Conservation (phyloP, 2,329 filamentous ascomycete species). For the Penicillium psychrosexuale region DNA sequence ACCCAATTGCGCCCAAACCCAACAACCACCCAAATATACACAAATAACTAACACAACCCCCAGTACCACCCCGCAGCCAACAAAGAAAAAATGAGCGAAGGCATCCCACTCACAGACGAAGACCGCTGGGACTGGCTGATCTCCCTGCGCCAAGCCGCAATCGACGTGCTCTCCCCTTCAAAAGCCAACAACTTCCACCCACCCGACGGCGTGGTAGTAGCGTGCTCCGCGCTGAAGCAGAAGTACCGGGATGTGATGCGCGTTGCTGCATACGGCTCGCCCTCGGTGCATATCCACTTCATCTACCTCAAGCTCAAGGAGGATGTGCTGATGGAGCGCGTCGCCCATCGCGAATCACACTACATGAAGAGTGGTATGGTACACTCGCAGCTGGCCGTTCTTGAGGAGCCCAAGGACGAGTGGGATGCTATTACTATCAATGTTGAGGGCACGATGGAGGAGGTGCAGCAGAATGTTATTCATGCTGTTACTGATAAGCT, state of each 20-base stretch:
- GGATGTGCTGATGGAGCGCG: slow-evolving; percentile 70
- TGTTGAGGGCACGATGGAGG: slow-evolving; percentile 50
- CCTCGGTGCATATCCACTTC: slow-evolving; percentile 78
- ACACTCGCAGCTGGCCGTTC: slow-evolving; percentile 78
- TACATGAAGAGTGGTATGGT: slow-evolving; percentile 98
- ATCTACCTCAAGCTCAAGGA: slow-evolving; percentile 82
- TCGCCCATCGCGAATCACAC: slow-evolving; percentile 72
- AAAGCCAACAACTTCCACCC: slow-evolving; percentile 45
- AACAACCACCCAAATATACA: neutral
- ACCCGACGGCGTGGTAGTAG: slow-evolving; percentile 78
- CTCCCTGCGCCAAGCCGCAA: slow-evolving; percentile 62
- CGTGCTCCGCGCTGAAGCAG: slow-evolving; percentile 92
- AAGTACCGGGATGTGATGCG: slow-evolving; percentile 94
- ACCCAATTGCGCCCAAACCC: neutral
- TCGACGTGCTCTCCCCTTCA: slow-evolving; percentile 49
- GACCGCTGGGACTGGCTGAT: slow-evolving; percentile 99
- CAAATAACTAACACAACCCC: neutral
- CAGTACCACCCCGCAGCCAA: slow-evolving; percentile 60
- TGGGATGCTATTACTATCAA: slow-evolving; percentile 70
- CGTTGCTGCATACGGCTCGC: slow-evolving; percentile 71
- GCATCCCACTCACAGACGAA: slow-evolving; percentile 80
- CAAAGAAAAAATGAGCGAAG: slow-evolving; percentile 84
- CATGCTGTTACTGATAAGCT: slow-evolving; percentile 57
- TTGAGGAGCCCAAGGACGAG: slow-evolving; percentile 80
- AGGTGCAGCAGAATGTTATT: slow-evolving; percentile 61